These are phyloP conservation scores for Wickerhamiella pararugosa DNA, from an alignment of 1,139 yeast species.

Conservation along the genomic window DNA sequence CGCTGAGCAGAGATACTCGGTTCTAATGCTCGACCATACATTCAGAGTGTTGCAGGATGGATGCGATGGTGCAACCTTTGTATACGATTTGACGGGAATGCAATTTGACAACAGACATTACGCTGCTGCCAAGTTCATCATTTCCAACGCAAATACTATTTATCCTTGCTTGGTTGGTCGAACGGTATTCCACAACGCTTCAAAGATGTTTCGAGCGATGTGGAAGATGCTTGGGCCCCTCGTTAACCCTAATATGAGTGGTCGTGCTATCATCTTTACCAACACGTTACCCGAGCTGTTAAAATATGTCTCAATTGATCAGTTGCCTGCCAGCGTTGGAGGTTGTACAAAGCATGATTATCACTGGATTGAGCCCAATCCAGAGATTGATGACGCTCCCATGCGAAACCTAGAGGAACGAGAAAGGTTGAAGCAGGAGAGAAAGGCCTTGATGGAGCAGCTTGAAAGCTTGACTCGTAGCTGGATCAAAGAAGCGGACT, in stretches of 20 bases:
- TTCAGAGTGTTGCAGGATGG: not conserved
- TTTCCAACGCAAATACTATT: not conserved
- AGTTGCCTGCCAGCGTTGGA: not conserved
- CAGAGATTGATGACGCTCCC: not conserved
- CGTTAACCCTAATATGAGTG: not conserved
- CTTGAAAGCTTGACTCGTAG: not conserved
- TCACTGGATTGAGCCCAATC: not conserved
- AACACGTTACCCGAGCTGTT: not conserved
- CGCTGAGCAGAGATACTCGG: too few relatives aligned
- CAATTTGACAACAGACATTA: not conserved
- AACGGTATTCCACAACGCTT: not conserved
- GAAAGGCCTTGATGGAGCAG: not conserved
- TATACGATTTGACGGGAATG: slow-evolving; percentile 1
- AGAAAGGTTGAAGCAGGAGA: not conserved
- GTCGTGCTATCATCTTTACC: not conserved
- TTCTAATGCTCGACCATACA: too few relatives aligned
- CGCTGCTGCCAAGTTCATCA: not conserved
- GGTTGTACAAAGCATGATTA: not conserved
- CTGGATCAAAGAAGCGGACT: not conserved
- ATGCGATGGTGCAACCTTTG: not conserved
- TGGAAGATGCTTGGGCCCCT: not conserved
- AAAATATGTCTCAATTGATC: slow-evolving; percentile 1
- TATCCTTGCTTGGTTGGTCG: not conserved
- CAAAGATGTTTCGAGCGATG: not conserved
- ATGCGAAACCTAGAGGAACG: not conserved